Conservation (phyloP, 2,329 filamentous ascomycete genomes). For the Xylogone sp. region DNA sequence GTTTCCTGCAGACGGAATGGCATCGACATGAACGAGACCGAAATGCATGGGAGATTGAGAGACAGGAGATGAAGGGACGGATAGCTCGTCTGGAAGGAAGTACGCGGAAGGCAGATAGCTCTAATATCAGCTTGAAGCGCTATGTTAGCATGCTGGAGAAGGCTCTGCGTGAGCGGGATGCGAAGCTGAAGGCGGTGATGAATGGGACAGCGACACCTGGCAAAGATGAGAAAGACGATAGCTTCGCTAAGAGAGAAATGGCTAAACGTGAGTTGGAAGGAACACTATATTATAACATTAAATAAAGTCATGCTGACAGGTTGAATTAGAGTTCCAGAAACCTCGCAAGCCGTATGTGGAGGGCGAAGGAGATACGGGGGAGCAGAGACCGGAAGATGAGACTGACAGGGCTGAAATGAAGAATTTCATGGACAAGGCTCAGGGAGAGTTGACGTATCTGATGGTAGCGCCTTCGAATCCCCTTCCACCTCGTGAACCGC, state of each 20-base stretch:
- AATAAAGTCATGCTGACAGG: conserved; percentile 1
- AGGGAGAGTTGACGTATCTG: conserved; percentile 61
- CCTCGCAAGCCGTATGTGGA: conserved; percentile 34
- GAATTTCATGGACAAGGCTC: conserved; percentile 62
- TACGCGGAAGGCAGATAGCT: conserved; percentile 77
- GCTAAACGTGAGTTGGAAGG: conserved; percentile 43
- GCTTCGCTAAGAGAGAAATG: conserved; percentile 52
- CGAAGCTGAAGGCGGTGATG: conserved; percentile 57
- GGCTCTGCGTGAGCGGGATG: conserved; percentile 79
- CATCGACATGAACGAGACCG: conserved; percentile 96
- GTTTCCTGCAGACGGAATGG: conserved; percentile 98
- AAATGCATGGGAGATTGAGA: conserved; percentile 98
- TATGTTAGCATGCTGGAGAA: conserved; percentile 87
- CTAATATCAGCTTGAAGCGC: conserved; percentile 85
- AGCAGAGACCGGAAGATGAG: conserved; percentile 26
- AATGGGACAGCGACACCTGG: conserved; percentile 38
- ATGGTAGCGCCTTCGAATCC: conserved; percentile 67
- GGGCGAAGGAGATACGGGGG: conserved; percentile 43
- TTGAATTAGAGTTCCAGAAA: conserved; percentile 16
- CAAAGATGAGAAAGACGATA: conserved; percentile 40
- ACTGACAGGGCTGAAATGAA: conserved; percentile 51
- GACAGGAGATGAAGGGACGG: conserved; percentile 97
- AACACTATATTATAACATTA: conserved; percentile 4
- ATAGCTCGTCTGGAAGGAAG: conserved; percentile 94
- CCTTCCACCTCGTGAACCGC: conserved; percentile 57